A percentile compares a stretch with the other conserved stretches of the same genome.
Conservation (phyloP, 768 basidiomycete species). For the Dendrothele bispora region DNA sequence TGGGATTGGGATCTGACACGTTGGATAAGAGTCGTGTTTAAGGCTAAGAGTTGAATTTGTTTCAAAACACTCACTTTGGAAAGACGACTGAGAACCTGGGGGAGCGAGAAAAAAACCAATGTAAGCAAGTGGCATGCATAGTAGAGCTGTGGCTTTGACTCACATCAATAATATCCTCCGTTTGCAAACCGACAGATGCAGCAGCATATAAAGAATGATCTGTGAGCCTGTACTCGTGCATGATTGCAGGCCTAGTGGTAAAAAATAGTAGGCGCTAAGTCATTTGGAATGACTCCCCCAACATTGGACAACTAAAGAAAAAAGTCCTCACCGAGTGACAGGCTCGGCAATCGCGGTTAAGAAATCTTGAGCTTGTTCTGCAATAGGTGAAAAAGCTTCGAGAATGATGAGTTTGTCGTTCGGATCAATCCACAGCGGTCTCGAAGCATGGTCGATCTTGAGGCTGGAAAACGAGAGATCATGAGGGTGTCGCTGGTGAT, state of each 20-base stretch:
- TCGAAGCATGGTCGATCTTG: conserved; percentile 64
- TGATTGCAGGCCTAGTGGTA: conserved; percentile 76
- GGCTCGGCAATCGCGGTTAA: conserved; percentile 80
- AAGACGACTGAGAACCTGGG: conserved; percentile 48
- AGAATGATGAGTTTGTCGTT: conserved; percentile 67
- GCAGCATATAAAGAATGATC: conserved; percentile 79
- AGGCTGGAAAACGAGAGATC: conserved; percentile 62
- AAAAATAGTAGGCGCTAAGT: conserved; percentile 1
- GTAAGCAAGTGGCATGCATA: conserved; percentile 16
- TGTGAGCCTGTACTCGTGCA: conserved; percentile 80
- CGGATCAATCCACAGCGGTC: conserved; percentile 74
- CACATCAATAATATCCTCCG: conserved; percentile 78
- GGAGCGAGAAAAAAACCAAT: conserved; percentile 21
- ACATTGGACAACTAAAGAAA: conserved; percentile 1
- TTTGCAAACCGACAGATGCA: conserved; percentile 77
- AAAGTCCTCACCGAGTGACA: conserved; percentile 62
- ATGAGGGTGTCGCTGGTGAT: conserved; percentile 67
- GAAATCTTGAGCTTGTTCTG: conserved; percentile 78
- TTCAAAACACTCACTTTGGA: conserved; percentile 35
- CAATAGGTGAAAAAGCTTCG: conserved; percentile 78
- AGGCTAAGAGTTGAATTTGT: not conserved
- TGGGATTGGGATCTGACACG: conserved; percentile 62
- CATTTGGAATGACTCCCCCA: conserved; percentile 8
- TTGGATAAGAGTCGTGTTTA: no score
- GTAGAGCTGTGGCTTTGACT: conserved; percentile 20